Conservation (phyloP, 176 grass and related monocot genomes). For the Carex myosuroides region DNA sequence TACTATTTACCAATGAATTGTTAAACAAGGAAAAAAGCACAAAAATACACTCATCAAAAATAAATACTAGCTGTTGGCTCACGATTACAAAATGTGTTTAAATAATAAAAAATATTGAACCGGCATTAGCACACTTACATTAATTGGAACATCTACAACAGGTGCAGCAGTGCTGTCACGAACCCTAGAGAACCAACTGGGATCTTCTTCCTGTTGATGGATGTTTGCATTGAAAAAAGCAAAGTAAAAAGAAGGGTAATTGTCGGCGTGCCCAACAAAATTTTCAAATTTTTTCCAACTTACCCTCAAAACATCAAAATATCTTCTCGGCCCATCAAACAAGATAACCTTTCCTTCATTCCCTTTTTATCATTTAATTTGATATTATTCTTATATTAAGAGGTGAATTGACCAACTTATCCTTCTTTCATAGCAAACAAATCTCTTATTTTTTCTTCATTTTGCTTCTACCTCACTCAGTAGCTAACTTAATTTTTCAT, state of each 20-base stretch:
- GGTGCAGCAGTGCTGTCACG: conserved; percentile 53
- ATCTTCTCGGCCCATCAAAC: too few relatives aligned
- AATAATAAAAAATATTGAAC: background rate
- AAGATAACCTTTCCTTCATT: too few relatives aligned
- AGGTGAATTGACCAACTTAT: too few relatives aligned
- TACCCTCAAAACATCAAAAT: too few relatives aligned
- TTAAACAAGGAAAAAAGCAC: background rate
- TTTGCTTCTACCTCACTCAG: too few relatives aligned
- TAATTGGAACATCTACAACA: conserved; percentile 82
- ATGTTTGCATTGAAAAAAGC: background rate
- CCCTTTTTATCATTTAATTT: too few relatives aligned
- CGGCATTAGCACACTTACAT: conserved; percentile 45
- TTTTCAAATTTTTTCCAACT: too few relatives aligned
- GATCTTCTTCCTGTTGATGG: conserved; percentile 83
- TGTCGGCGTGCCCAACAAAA: too few relatives aligned
- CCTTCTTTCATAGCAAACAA: too few relatives aligned
- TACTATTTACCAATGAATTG: background rate
- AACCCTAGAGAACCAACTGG: conserved; percentile 88
- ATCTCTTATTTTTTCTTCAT: too few relatives aligned
- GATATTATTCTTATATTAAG: too few relatives aligned
- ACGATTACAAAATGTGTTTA: background rate
- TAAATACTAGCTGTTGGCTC: background rate
- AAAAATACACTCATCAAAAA: background rate
- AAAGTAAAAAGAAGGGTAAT: background rate
- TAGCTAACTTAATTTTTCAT: too few relatives aligned